Base-by-base conservation (phyloP, 257 asterid species). In the Penstemon eatonii region DNA sequence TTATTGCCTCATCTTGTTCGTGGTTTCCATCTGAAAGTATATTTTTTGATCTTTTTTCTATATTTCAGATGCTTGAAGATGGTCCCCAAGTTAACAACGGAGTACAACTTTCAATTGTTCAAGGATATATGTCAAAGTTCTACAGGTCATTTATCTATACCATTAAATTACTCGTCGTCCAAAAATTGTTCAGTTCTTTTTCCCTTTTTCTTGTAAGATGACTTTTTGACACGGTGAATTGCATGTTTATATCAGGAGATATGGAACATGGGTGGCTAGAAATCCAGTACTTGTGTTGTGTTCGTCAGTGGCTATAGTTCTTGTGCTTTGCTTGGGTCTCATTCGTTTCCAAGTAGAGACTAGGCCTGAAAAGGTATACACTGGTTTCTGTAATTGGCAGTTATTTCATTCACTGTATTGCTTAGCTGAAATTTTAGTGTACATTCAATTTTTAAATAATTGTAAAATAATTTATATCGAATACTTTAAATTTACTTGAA, bases 251-350 rank as follows among this genome's bases (percentile, higher is more conserved):
- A 78, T 75, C 94, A 94, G 99, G 99, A 84, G 83, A 84, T 94
- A 94, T 56, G 99, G 99, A 58, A 91, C 98, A 65, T 89, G 95
- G 96, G 99, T 94, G 75, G 99, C 99, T 49, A 87, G 99, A 81
- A 83, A 91, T 83, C 97, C 98, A 13, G 19, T 73, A 61, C 91
- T 89, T 66, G 96, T 94, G 38, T 71, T 94, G 81, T 91, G 95
- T 74, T 87, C 91, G 3, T 94, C 99, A 4, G 73, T 91, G 78
- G 83, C 75, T 62, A 54, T 89, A 42, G 90, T 91, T 79, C 82
- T 87, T 62, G 76, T 86, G 76, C 96, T 94, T 70, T 94, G 96
- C 87, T 76, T 94, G 56, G 98, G 99, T 73, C 87, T 94, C 65
- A 76, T 91, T 65, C 98, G 91, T 60, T 89, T 94, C 83, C 83